Evolutionary conservation across 306 rosid species (phyloP), one percentile per base, ranked within the genome.

Genomic region (Ormosia emarginata): DNA sequence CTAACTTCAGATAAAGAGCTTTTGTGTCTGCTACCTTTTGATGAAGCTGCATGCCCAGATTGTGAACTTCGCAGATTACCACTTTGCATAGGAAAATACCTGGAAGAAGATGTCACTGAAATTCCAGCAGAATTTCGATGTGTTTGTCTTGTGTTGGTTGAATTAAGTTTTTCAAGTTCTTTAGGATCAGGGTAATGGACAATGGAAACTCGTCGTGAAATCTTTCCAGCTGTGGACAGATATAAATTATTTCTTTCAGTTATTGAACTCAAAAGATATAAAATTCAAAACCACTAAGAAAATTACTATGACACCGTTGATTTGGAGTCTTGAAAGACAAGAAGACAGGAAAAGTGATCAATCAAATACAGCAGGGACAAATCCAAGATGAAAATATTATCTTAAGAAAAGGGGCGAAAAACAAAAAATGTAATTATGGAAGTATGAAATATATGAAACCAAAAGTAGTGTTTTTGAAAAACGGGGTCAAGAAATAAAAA

Each of bases 111-210:
- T 61, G 89, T 74, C 67, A 5, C 52, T 3, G 85, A 46, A 74
- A 14, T 63, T 74, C 88, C 86, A 11, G 91, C 37, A 32, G 92
- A 79, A 70, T 75, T 86, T 50, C 81, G 84, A 74, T 59, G 68
- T 9, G 24, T 46, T 32, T 74, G 86, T 56, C 82, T 82, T 75
- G 66, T 32, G 10, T 46, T 76, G 59, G 64, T 62, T 59, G 83
- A 40, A 68, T 71, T 89, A 71, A 41, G 69, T 53, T 82, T 82
- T 68, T 79, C 81, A 24, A 86, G 88, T 85, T 93, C 98, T 76
- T 90, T 68, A 14, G 98, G 90, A 72, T 90, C 94, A 7, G 90
- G 89, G 83, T 84, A 91, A 82, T 86, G 93, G 41, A 90, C 94
- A 44, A 89, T 67, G 6, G 96, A 89, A 52, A 93, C 90, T 33